Percentiles rank a stretch among this genome's conserved stretches.
phyloP scores from a whole-genome alignment of 2,329 filamentous ascomycete genomes.

The Lasiodiplodia sp. region DNA sequence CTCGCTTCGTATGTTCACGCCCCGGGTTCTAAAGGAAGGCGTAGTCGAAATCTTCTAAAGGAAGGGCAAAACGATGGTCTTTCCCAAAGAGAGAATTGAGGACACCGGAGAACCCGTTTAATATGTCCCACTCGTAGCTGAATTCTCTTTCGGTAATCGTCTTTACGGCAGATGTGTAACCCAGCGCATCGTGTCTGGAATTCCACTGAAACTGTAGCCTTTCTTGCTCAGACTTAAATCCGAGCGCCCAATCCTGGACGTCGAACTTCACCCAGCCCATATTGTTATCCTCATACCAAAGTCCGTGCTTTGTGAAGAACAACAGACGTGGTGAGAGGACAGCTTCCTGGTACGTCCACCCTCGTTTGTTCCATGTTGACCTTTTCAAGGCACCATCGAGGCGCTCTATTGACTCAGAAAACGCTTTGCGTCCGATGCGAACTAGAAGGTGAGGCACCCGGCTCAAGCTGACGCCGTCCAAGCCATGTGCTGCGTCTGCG shows the following conservation, averaged over 20 bases:
- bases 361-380: background rate
- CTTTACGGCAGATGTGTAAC: too few relatives aligned
- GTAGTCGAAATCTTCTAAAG: background rate
- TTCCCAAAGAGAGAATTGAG: background rate
- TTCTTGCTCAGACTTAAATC: too few relatives aligned
- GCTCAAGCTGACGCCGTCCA: background rate
- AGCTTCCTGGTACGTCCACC: background rate
- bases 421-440: background rate
- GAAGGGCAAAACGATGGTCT: background rate
- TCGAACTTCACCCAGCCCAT: too few relatives aligned
- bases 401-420: too few relatives aligned
- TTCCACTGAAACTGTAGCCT: too few relatives aligned
- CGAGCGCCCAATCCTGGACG: too few relatives aligned
- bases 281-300: background rate
- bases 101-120: background rate
- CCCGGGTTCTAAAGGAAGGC: background rate
- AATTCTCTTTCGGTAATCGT: too few relatives aligned
- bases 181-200: too few relatives aligned
- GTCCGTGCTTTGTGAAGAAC: background rate
- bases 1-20: too few relatives aligned
- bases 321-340: background rate
- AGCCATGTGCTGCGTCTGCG: background rate
- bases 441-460: background rate
- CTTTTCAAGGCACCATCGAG: background rate
- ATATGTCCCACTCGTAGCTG: too few relatives aligned